A percentile compares a stretch with the other conserved stretches of the same genome.
These are phyloP conservation scores for Dendryphion nanum DNA, from an alignment of 2,329 filamentous ascomycete genomes.

Conservation along the genomic window DNA sequence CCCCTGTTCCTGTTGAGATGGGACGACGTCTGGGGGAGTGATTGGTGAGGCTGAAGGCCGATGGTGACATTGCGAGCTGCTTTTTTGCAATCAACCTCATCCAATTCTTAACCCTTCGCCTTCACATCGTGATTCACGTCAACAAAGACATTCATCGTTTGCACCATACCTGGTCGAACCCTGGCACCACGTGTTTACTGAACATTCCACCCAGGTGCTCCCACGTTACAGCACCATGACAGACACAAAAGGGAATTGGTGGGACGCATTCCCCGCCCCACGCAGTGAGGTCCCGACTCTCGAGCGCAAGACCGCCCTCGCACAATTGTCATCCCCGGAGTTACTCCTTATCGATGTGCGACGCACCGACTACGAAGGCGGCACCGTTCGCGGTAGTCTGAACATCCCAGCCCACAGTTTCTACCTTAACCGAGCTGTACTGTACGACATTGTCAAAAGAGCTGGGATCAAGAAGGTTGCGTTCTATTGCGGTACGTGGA, in stretches of 20 bases:
- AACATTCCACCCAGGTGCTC: not conserved
- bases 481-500: slow-evolving; percentile 48
- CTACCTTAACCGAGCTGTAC: slow-evolving; percentile 45
- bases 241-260: slow-evolving; percentile 32
- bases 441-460: slow-evolving; percentile 46
- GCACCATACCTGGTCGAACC: not conserved
- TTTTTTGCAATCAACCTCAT: too few species aligned
- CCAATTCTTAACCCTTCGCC: not conserved
- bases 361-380: slow-evolving; percentile 49
- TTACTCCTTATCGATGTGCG: slow-evolving; percentile 47
- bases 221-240: slow-evolving; percentile 20
- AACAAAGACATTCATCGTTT: not conserved
- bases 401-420: slow-evolving; percentile 51
- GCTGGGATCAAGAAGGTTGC: slow-evolving; percentile 47
- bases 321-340: slow-evolving; percentile 33
- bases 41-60: slow-evolving; percentile 1
- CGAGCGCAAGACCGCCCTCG: slow-evolving; percentile 37
- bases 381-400: slow-evolving; percentile 44
- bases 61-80: not conserved
- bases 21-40: not conserved
- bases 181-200: not conserved
- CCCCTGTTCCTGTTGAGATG: not conserved
- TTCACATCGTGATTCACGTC: not conserved
- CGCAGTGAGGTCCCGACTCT: slow-evolving; percentile 38
- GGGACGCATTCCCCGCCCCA: slow-evolving; percentile 43